phyloP scores from a whole-genome alignment of 139 green algal species.

The Picochlorum sp. region DNA sequence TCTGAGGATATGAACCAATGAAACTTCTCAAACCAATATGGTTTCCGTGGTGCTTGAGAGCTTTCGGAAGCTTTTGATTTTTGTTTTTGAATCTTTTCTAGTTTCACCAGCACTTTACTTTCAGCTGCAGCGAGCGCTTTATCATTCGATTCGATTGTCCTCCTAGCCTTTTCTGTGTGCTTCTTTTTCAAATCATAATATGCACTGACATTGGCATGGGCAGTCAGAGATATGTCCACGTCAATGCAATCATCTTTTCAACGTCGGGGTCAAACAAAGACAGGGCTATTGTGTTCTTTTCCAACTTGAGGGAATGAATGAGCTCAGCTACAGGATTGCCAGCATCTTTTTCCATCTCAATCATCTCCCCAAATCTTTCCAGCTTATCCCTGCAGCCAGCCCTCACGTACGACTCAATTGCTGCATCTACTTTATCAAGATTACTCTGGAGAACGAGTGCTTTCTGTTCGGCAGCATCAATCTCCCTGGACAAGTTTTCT shows the following conservation, averaged over 20 bases:
- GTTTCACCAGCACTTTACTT: slow-evolving; percentile 65
- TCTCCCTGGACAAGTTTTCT: slow-evolving; percentile 52
- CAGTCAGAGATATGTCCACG: slow-evolving; percentile 71
- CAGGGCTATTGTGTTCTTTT: slow-evolving; percentile 68
- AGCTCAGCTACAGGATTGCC: slow-evolving; percentile 85
- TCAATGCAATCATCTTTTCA: slow-evolving; percentile 35
- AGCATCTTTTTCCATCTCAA: slow-evolving; percentile 55
- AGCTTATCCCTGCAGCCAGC: slow-evolving; percentile 80
- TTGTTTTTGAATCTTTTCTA: slow-evolving; percentile 44
- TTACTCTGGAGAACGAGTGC: slow-evolving; percentile 81
- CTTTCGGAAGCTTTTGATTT: slow-evolving; percentile 17
- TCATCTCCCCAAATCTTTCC: slow-evolving; percentile 70
- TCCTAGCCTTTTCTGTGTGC: slow-evolving; percentile 62
- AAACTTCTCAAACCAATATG: slow-evolving; percentile 96
- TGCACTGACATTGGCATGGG: slow-evolving; percentile 69
- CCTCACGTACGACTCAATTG: slow-evolving; percentile 70
- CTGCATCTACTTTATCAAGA: slow-evolving; percentile 73
- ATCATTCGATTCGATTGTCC: slow-evolving; percentile 72
- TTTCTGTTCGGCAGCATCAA: slow-evolving; percentile 26
- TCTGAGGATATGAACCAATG: slow-evolving; percentile 92
- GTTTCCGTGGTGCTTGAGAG: slow-evolving; percentile 57
- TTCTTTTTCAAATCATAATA: slow-evolving; percentile 69
- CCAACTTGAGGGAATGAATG: slow-evolving; percentile 70
- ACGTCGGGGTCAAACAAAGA: slow-evolving; percentile 54
- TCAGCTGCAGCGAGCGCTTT: slow-evolving; percentile 74